phyloP scores from a whole-genome alignment of 352 stramenopile species.

The Paralagenidium karlingii region DNA sequence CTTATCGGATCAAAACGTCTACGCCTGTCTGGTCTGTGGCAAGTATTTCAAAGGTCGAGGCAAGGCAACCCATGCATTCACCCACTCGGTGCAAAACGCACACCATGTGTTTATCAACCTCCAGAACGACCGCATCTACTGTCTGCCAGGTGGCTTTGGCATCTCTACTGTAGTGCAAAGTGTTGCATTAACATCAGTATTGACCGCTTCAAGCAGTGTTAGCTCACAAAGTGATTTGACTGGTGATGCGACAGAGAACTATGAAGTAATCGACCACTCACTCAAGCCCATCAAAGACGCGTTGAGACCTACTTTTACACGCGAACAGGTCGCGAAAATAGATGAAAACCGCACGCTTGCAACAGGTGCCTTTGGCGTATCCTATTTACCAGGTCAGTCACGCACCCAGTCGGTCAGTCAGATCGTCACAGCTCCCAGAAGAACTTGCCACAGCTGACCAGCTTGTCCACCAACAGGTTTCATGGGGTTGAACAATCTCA shows the following conservation, averaged over 20 bases:
- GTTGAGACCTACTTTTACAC: conserved; percentile 86
- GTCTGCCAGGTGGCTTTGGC: conserved; percentile 57
- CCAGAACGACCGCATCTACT: conserved; percentile 91
- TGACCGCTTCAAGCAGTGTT: not conserved
- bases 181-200: not conserved
- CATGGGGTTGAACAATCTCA: conserved; percentile 97
- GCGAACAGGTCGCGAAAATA: conserved; percentile 67
- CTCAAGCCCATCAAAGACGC: conserved; percentile 92
- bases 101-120: conserved; percentile 99
- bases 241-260: conserved; percentile 83
- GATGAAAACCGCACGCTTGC: conserved; percentile 87
- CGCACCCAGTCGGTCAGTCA: not conserved
- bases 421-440: not conserved
- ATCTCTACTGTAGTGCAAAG: not conserved
- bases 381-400: conserved; percentile 85
- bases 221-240: no score
- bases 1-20: conserved; percentile 95
- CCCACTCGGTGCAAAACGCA: conserved; percentile 90
- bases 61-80: conserved; percentile 91
- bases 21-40: conserved; percentile 97
- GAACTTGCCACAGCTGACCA: no score
- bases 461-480: conserved; percentile 64
- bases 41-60: conserved; percentile 97
- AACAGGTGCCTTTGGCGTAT: conserved; percentile 92
- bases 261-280: conserved; percentile 95